phyloP scores from a whole-genome alignment of 441 rosid genomes.

The Pelargonium myrrhifolium region DNA sequence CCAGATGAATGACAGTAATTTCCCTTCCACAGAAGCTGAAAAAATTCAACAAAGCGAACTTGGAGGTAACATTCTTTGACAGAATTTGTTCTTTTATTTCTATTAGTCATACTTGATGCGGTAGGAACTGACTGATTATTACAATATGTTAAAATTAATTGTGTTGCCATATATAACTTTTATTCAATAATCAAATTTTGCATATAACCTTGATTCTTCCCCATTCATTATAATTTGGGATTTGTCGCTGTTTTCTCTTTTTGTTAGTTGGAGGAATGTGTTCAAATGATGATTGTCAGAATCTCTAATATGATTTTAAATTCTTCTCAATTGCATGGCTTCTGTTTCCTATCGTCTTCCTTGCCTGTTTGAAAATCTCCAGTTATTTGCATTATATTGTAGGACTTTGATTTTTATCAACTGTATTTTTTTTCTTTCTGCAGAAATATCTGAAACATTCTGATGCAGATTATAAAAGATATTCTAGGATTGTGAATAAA shows the following conservation, averaged over 20 bases:
- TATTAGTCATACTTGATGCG: neutral
- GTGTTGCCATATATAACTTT: neutral
- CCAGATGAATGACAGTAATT: slow-evolving; percentile 41
- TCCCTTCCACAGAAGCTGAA: slow-evolving; percentile 36
- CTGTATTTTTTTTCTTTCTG: neutral
- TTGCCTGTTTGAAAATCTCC: neutral
- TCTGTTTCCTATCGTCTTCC: neutral
- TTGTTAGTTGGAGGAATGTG: neutral
- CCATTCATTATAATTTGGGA: slow-evolving; percentile 1
- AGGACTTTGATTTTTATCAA: neutral
- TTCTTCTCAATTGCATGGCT: neutral
- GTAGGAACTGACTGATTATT: neutral
- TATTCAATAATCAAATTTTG: neutral
- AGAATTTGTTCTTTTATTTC: neutral
- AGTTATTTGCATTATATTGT: neutral
- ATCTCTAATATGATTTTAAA: neutral
- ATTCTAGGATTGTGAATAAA: neutral
- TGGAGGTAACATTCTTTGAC: slow-evolving; percentile 39
- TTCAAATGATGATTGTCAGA: slow-evolving; percentile 2
- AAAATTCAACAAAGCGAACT: slow-evolving; percentile 33
- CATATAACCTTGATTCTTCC: neutral
- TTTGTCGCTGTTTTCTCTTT: neutral
- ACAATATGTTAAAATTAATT: neutral
- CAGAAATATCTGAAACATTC: neutral
- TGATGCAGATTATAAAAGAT: neutral